Evolutionary conservation across 805 yeast genomes (phyloP).

Genomic region (Lipomyces spencermartinsiae): DNA sequence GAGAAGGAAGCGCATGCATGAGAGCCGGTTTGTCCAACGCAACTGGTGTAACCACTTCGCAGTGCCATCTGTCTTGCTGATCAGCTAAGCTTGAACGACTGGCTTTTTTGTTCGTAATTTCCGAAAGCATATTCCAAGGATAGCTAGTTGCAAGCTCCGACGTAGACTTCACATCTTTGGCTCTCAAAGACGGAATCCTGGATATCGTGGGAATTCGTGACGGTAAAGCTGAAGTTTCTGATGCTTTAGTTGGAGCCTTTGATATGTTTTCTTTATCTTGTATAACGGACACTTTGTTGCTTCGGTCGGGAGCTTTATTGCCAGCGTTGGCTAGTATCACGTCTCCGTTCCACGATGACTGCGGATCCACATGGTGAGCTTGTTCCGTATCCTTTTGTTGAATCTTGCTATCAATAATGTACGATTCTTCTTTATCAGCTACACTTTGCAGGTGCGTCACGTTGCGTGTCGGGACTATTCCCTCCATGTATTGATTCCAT

Average conservation of each 20-base stretch:
- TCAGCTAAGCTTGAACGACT: neutral
- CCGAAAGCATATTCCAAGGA: conserved; percentile 23
- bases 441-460: conserved; percentile 3
- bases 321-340: neutral
- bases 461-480: neutral
- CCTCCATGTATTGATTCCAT: conserved; percentile 41
- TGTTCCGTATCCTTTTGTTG: conserved; percentile 1
- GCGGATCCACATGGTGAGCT: neutral
- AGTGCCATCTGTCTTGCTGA: neutral
- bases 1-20: neutral
- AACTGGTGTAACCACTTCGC: neutral
- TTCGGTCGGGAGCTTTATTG: neutral
- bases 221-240: neutral
- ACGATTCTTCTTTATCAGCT: neutral
- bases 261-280: neutral
- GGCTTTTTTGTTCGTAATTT: conserved; percentile 13
- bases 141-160: conserved; percentile 11
- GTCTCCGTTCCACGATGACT: neutral
- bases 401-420: conserved; percentile 8
- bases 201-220: conserved; percentile 19
- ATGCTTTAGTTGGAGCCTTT: conserved; percentile 1
- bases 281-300: too few relatives aligned
- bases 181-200: conserved; percentile 9
- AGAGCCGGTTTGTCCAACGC: neutral
- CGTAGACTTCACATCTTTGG: conserved; percentile 1